Conservation (phyloP, 2,329 filamentous ascomycete species). For the Ophiostoma australiae region DNA sequence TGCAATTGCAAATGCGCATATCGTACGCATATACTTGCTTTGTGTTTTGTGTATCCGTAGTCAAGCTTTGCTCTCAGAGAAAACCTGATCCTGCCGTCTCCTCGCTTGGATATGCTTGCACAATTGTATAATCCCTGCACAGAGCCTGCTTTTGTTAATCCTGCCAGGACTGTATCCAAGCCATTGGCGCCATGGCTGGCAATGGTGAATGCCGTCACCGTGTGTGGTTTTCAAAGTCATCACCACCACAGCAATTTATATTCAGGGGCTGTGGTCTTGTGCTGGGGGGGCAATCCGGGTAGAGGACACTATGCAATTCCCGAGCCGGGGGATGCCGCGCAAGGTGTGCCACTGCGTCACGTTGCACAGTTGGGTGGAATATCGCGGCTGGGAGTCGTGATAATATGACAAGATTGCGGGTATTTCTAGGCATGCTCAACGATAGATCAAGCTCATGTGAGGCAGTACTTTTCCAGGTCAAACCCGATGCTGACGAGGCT, state of each 20-base stretch:
- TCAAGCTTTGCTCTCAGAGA: background rate
- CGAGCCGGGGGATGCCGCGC: background rate
- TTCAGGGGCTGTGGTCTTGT: background rate
- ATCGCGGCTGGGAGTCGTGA: background rate
- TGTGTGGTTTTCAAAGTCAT: background rate
- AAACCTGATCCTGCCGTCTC: background rate
- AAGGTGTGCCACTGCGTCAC: slow-evolving; percentile 10
- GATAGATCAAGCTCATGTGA: background rate
- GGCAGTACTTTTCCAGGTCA: background rate
- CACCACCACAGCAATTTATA: background rate
- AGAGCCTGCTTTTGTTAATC: background rate
- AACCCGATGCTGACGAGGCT: background rate
- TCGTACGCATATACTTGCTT: background rate
- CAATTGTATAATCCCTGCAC: background rate
- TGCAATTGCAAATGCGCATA: background rate
- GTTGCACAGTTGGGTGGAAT: slow-evolving; percentile 8
- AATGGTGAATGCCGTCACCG: background rate
- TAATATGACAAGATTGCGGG: background rate
- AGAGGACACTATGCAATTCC: background rate
- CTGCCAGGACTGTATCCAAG: background rate
- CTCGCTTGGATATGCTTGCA: background rate
- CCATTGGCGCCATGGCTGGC: background rate
- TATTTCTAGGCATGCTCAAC: slow-evolving; percentile 9
- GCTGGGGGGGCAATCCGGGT: background rate
- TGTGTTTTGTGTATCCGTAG: background rate